phyloP scores from a whole-genome alignment of 768 basidiomycete genomes.

The Amanita muscaria region DNA sequence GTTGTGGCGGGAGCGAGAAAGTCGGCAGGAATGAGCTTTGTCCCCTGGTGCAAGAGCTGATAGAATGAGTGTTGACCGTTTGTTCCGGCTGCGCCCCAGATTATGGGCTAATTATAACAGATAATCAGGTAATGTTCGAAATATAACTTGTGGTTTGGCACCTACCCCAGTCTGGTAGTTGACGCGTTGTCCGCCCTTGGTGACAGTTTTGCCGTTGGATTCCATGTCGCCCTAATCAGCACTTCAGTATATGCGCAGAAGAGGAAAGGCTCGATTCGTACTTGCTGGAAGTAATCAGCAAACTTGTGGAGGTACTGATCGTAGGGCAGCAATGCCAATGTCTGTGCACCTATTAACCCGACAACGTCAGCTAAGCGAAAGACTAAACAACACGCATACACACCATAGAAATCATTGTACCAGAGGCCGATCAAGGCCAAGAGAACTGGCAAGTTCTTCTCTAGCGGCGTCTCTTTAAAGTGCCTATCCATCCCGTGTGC shows the following conservation, averaged over 20 bases:
- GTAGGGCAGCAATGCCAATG: conserved; percentile 90
- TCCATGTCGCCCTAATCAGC: conserved; percentile 88
- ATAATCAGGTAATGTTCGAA: not conserved
- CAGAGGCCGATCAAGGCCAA: conserved; percentile 88
- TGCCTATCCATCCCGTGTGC: conserved; percentile 98
- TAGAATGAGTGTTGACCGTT: conserved; percentile 99
- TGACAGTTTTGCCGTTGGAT: conserved; percentile 95
- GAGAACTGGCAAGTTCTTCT: conserved; percentile 87
- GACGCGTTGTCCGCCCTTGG: conserved; percentile 88
- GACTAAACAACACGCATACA: conserved; percentile 5
- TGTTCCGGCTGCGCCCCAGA: conserved; percentile 98
- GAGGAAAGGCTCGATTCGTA: conserved; percentile 11
- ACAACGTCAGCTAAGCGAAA: not conserved
- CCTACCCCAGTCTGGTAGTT: conserved; percentile 93
- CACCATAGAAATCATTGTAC: conserved; percentile 98
- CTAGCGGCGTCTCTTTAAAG: conserved; percentile 81
- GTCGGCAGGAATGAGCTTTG: conserved; percentile 86
- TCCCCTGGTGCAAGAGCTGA: conserved; percentile 92
- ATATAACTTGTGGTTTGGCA: conserved; percentile 6
- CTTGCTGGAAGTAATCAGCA: conserved; percentile 99
- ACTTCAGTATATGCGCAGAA: not conserved
- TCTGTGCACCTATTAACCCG: conserved; percentile 63
- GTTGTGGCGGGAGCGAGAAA: conserved; percentile 86
- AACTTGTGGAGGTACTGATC: conserved; percentile 99
- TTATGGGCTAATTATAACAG: conserved; percentile 63